Conservation (phyloP, 495 filamentous ascomycete species). For the Trichoderma orchidacearum region DNA sequence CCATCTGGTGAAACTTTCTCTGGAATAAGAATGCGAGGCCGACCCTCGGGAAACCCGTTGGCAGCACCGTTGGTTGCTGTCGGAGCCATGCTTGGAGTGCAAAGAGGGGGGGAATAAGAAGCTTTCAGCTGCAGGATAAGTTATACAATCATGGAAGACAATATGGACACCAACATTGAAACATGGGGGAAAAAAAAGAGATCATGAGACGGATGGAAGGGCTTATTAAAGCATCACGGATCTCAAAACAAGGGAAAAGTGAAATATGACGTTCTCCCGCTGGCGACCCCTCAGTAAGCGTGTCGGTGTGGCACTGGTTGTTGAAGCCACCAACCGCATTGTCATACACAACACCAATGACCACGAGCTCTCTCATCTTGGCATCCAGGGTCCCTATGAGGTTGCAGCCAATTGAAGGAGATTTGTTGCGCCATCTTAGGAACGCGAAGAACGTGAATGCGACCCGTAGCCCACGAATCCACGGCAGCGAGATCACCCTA, state of each 20-base stretch:
- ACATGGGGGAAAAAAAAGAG: not conserved
- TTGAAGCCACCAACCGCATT: not conserved
- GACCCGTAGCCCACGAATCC: not conserved
- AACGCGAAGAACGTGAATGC: not conserved
- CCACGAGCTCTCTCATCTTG: not conserved
- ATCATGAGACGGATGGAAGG: not conserved
- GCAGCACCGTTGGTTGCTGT: not conserved
- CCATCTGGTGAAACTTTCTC: constrained; percentile 66
- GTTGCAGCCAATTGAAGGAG: not conserved
- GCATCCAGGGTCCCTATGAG: not conserved
- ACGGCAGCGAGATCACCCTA: not conserved
- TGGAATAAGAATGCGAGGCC: constrained; percentile 49
- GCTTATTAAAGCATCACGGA: not conserved
- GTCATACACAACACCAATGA: not conserved
- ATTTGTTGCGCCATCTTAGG: not conserved
- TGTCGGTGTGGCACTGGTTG: not conserved
- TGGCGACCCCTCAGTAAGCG: not conserved
- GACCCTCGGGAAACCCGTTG: not conserved
- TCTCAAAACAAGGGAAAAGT: not conserved
- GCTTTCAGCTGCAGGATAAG: not conserved
- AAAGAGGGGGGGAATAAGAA: no score
- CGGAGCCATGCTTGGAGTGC: not conserved
- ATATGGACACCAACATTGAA: not conserved
- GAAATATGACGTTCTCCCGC: not conserved
- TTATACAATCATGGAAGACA: no score